Evolutionary conservation across 202 grass and related monocot genomes (phyloP).

Genomic region (Bolboschoenoplectus hybrid): DNA sequence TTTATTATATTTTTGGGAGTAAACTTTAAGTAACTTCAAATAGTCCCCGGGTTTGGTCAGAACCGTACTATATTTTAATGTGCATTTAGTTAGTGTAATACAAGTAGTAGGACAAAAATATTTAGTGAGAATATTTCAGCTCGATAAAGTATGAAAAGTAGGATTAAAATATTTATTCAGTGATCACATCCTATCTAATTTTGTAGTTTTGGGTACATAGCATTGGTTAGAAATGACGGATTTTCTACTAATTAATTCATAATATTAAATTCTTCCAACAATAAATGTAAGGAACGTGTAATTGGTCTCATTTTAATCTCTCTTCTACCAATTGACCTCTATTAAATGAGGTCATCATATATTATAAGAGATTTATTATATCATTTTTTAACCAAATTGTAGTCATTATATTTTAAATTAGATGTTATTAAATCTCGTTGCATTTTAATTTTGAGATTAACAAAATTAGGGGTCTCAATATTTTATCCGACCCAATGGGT

Average conservation of each 20-base stretch:
- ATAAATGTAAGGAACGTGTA: background rate
- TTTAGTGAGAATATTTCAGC: background rate
- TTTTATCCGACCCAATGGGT: too few relatives aligned
- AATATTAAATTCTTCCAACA: background rate
- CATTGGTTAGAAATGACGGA: too few relatives aligned
- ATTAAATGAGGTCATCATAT: background rate
- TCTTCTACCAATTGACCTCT: background rate
- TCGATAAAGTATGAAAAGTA: background rate
- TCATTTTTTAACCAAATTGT: background rate
- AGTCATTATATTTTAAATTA: too few relatives aligned
- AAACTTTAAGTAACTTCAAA: constrained; percentile 18
- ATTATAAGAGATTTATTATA: background rate
- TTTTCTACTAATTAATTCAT: background rate
- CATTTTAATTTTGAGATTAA: too few relatives aligned
- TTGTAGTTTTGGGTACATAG: too few relatives aligned
- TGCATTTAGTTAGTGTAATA: background rate
- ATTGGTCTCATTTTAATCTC: background rate
- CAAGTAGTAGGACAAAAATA: background rate
- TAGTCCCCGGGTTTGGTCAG: background rate
- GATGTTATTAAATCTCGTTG: too few relatives aligned
- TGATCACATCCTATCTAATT: too few relatives aligned
- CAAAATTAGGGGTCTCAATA: too few relatives aligned
- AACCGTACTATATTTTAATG: background rate
- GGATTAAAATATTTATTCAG: too few relatives aligned
- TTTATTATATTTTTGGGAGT: background rate